These are phyloP conservation scores for Coemansia sp. DNA, from an alignment of 192 early-diverging fungal genomes.

Conservation along the genomic window DNA sequence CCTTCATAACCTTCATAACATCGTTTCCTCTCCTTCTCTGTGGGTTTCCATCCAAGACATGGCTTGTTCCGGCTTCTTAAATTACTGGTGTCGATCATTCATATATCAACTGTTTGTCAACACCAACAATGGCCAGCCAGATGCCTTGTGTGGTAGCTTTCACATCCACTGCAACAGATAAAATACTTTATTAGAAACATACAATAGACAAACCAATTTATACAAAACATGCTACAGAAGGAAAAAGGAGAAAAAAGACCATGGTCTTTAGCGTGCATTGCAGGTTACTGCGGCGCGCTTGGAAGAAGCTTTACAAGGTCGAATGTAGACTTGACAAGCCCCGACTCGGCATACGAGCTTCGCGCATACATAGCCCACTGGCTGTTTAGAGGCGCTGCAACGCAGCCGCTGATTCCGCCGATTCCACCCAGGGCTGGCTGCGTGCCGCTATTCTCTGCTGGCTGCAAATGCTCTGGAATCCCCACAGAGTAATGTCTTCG, in stretches of 20 bases:
- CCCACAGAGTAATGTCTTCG: slow-evolving; percentile 37
- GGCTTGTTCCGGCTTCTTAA: neutral
- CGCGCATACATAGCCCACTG: slow-evolving; percentile 47
- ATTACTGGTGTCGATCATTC: neutral
- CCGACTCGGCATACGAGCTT: slow-evolving; percentile 44
- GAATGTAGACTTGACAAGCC: slow-evolving; percentile 47
- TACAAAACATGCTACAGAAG: neutral
- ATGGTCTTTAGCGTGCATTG: neutral
- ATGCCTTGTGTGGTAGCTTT: no score
- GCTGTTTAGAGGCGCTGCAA: slow-evolving; percentile 7
- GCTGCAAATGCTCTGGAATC: slow-evolving; percentile 18
- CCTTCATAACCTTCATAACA: neutral
- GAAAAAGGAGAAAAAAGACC: slow-evolving; percentile 1
- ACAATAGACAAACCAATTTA: neutral
- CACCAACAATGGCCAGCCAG: neutral
- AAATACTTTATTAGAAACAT: no score
- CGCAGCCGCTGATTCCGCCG: neutral
- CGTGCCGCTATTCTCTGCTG: neutral
- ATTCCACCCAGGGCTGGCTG: slow-evolving; percentile 3
- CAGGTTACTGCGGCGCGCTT: slow-evolving; percentile 27
- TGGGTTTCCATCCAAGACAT: no score
- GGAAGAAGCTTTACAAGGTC: slow-evolving; percentile 52
- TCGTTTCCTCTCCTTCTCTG: neutral
- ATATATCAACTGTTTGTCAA: neutral
- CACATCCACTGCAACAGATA: no score